Conservation (phyloP, 2,329 filamentous ascomycete species). For the Hirsutella rhossiliensis region DNA sequence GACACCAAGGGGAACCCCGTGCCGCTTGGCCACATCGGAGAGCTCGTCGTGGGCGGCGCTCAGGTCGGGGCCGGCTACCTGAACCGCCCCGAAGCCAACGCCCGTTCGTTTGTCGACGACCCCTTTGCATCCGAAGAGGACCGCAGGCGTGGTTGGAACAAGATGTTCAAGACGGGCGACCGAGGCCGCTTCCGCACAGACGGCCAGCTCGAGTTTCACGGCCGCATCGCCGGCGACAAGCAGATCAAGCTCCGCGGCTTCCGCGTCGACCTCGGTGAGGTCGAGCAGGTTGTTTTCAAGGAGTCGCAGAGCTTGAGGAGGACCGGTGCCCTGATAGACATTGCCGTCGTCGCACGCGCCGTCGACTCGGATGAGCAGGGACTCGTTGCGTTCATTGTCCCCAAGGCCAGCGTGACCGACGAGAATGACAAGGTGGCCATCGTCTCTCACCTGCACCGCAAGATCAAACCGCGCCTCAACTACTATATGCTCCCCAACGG, state of each 20-base stretch:
- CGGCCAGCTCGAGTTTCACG: conserved; percentile 24
- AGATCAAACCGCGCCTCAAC: conserved; percentile 11
- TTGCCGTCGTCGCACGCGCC: conserved; percentile 10
- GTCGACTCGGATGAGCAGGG: conserved; percentile 10
- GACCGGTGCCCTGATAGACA: conserved; percentile 5
- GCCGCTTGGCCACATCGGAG: conserved; percentile 24
- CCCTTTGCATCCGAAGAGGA: conserved; percentile 13
- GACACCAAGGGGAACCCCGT: conserved; percentile 22
- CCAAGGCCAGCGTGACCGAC: conserved; percentile 5
- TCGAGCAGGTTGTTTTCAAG: conserved; percentile 16
- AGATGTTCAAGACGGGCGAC: conserved; percentile 32
- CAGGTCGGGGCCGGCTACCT: conserved; percentile 30
- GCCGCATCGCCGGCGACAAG: conserved; percentile 25
- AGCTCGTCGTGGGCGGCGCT: conserved; percentile 28
- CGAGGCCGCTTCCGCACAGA: conserved; percentile 19
- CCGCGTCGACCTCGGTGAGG: conserved; percentile 26
- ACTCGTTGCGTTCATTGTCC: conserved; percentile 11
- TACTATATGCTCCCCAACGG: conserved; percentile 14
- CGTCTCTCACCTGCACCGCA: conserved; percentile 8
- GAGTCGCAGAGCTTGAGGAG: conserved; percentile 7
- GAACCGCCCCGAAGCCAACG: conserved; percentile 31
- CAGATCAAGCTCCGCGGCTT: conserved; percentile 20
- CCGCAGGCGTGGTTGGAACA: conserved; percentile 12
- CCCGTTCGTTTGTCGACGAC: conserved; percentile 23
- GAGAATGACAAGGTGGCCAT: conserved; percentile 5